Evolutionary conservation across 768 basidiomycete species (phyloP).

Genomic region (Mycena vitilis): DNA sequence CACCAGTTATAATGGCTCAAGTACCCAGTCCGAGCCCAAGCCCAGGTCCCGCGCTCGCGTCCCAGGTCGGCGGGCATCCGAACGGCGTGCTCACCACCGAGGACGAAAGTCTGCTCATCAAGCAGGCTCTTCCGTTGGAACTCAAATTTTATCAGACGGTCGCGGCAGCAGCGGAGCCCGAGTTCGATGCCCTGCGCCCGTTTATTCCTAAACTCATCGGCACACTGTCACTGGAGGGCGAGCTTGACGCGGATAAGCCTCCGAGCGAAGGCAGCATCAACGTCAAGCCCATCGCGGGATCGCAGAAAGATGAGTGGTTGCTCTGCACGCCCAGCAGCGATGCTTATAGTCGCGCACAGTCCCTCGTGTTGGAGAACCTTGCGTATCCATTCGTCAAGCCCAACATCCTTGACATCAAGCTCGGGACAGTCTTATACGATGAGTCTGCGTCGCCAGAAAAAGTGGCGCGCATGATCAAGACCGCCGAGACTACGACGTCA

Average conservation of each 20-base stretch:
- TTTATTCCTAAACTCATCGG: constrained; percentile 86
- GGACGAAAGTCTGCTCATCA: constrained; percentile 85
- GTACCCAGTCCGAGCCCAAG: constrained; percentile 16
- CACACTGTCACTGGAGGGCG: constrained; percentile 78
- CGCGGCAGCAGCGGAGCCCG: constrained; percentile 47
- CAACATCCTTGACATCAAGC: constrained; percentile 92
- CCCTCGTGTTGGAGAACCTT: constrained; percentile 89
- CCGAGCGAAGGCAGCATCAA: constrained; percentile 40
- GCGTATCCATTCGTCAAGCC: constrained; percentile 79
- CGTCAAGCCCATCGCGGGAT: constrained; percentile 42
- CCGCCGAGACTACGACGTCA: constrained; percentile 78
- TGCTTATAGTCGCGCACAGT: constrained; percentile 56
- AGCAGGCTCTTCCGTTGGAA: constrained; percentile 75
- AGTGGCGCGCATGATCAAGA: constrained; percentile 77
- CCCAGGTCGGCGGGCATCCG: constrained; percentile 87
- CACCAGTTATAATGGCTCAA: constrained; percentile 7
- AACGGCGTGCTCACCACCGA: constrained; percentile 73
- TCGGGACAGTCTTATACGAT: constrained; percentile 91
- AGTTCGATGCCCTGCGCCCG: constrained; percentile 57
- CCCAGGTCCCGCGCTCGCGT: constrained; percentile 49
- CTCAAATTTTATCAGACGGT: constrained; percentile 77
- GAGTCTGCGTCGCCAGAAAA: constrained; percentile 77
- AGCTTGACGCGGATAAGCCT: constrained; percentile 53
- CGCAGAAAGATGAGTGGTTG: constrained; percentile 60
- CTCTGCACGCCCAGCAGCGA: background rate